Base-by-base conservation (phyloP, 768 basidiomycete species). In the Floccularia luteovirens region DNA sequence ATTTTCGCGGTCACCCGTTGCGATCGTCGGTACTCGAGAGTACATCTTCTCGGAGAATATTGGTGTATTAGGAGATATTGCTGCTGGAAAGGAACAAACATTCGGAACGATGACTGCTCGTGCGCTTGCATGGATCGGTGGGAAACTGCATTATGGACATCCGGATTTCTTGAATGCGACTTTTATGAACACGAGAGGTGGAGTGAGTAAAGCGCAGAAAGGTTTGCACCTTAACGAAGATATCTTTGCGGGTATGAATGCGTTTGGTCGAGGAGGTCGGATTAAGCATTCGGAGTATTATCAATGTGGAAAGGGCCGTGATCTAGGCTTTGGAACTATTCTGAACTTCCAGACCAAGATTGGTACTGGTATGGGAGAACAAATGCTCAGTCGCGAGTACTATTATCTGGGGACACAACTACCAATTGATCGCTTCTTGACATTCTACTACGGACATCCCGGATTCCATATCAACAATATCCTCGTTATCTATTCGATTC, bases 21-120 rank as follows among this genome's bases (percentile, higher is more conserved):
- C 96, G 22, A 99, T 99, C 58, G 78, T 99, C 47, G 96, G 96
- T 53, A 96, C 96, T 4, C 82, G 96, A 60, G 96, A 99, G 66
- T 99, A 99, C 66, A 97, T 99, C 57, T 99, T 99, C 70, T 98
- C 96, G 38, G 96, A 98, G 70, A 98, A 98, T 59, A 98, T 98
- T 51, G 96, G 96, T 70, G 90, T 99, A 24, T 74, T 99, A 44
- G 96, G 96, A 61, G 96, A 99, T 60, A 91, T 99, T 47, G 96
- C 96, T 34, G 96, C 96, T 43, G 96, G 96, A 36, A 98, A 99
- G 71, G 96, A 99, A 66, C 96, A 99, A 65, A 99, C 96, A 33
- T 99, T 99, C 63, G 96, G 96, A 64, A 99, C 96, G 7, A 82
- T 98, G 74, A 91, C 93, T 0, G 94, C 94, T 28, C 85, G 94